phyloP scores from a whole-genome alignment of 2,329 filamentous ascomycete genomes.

The Setomelanomma holmii region DNA sequence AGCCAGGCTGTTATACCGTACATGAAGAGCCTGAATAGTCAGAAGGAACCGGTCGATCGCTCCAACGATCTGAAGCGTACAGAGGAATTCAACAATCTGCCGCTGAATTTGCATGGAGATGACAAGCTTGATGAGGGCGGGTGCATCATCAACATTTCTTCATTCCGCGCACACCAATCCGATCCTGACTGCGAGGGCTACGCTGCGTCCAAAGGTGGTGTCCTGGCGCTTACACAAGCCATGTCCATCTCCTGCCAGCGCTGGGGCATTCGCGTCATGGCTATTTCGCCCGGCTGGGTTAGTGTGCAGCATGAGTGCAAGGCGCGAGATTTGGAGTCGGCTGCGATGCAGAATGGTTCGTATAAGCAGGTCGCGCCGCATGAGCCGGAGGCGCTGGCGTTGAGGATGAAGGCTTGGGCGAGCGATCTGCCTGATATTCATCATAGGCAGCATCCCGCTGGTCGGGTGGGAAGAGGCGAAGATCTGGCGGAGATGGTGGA shows the following conservation, averaged over 20 bases:
- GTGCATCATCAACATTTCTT: conserved; percentile 55
- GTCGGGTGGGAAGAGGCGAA: conserved; percentile 58
- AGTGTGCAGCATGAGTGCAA: conserved; percentile 54
- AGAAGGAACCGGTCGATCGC: conserved; percentile 22
- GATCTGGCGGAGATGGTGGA: conserved; percentile 53
- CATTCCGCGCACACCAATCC: conserved; percentile 58
- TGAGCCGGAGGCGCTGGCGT: conserved; percentile 19
- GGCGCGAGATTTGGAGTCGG: conserved; percentile 50
- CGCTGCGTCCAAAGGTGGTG: conserved; percentile 57
- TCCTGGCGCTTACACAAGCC: conserved; percentile 58
- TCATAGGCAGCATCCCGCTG: conserved; percentile 57
- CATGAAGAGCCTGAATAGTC: conserved; percentile 28
- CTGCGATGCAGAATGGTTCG: conserved; percentile 20
- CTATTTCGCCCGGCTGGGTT: conserved; percentile 60
- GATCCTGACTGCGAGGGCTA: conserved; percentile 60
- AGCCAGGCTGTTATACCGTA: conserved; percentile 30
- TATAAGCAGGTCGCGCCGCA: conserved; percentile 24
- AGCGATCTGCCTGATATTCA: conserved; percentile 55
- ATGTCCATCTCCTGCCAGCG: conserved; percentile 55
- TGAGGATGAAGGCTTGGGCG: conserved; percentile 48
- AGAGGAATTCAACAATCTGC: conserved; percentile 26
- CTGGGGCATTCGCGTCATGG: conserved; percentile 55
- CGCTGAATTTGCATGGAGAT: conserved; percentile 25
- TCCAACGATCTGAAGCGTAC: conserved; percentile 27
- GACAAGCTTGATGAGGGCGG: conserved; percentile 33